Conservation (phyloP, 148 eudicot species). For the Vaccinium corymbosum region DNA sequence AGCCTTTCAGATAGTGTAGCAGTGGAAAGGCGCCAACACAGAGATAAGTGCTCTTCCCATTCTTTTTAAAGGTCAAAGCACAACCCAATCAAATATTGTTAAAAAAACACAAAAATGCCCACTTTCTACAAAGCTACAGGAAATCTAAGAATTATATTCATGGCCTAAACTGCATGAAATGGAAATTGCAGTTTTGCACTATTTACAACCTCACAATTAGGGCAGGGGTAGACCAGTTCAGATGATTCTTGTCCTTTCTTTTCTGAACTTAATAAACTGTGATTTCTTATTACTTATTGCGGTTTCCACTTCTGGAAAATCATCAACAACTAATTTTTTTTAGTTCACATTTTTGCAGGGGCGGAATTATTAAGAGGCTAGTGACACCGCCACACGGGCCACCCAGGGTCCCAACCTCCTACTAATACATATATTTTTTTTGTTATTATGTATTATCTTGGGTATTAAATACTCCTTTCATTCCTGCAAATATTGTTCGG, state of each 20-base stretch:
- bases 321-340: not conserved
- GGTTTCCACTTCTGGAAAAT: not conserved
- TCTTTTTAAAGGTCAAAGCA: not conserved
- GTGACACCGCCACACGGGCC: too few species aligned
- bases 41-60: slow-evolving; percentile 5
- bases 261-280: too few species aligned
- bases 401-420: too few species aligned
- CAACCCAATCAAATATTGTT: not conserved
- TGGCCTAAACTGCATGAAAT: slow-evolving; percentile 19
- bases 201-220: too few species aligned
- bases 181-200: not conserved
- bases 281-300: not conserved
- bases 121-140: not conserved
- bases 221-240: not conserved
- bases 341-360: too few species aligned
- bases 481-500: too few species aligned
- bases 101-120: not conserved
- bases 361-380: too few species aligned
- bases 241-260: not conserved
- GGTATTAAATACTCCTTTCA: too few species aligned
- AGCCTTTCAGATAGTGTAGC: not conserved
- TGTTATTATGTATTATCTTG: too few species aligned
- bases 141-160: slow-evolving; percentile 1
- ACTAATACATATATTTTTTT: too few species aligned
- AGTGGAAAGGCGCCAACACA: not conserved